phyloP scores from a whole-genome alignment of 2,329 filamentous ascomycete genomes.

The Epichloe amarillans region DNA sequence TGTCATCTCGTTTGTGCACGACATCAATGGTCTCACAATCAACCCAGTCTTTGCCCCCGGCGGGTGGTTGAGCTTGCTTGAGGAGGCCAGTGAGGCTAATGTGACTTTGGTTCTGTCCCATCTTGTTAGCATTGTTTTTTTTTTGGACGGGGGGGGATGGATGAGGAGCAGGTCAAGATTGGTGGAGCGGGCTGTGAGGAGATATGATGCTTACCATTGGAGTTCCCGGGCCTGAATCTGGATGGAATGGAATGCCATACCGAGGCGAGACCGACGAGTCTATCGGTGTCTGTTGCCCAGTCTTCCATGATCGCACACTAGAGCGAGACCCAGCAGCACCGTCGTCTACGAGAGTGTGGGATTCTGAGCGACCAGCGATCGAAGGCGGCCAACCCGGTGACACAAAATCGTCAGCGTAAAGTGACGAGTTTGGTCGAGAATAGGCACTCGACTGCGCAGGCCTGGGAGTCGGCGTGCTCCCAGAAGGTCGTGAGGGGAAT shows the following conservation, averaged over 20 bases:
- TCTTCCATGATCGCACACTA: constrained; percentile 13
- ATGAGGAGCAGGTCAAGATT: background rate
- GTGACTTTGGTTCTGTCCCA: constrained; percentile 26
- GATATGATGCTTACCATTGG: constrained; percentile 7
- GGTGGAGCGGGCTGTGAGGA: background rate
- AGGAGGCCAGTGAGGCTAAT: constrained; percentile 28
- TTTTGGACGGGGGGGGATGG: too few species aligned
- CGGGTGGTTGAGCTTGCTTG: constrained; percentile 17
- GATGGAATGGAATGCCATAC: constrained; percentile 6
- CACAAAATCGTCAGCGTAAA: constrained; percentile 4
- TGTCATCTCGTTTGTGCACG: constrained; percentile 29
- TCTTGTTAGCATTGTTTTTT: constrained; percentile 3
- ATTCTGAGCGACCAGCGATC: constrained; percentile 12
- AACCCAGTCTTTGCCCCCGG: constrained; percentile 20
- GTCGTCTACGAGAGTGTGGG: constrained; percentile 18
- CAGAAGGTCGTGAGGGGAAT: background rate
- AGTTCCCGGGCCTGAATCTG: constrained; percentile 7
- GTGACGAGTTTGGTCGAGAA: constrained; percentile 2
- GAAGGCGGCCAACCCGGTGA: constrained; percentile 10
- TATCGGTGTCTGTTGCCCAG: constrained; percentile 8
- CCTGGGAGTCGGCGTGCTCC: constrained; percentile 2
- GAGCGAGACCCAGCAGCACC: constrained; percentile 13
- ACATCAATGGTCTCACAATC: constrained; percentile 21
- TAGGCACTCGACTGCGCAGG: background rate
- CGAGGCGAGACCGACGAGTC: constrained; percentile 6